A percentile compares a stretch with the other conserved stretches of the same genome.
Conservation (phyloP, 2,329 filamentous ascomycete genomes). For the Penicillium freii region DNA sequence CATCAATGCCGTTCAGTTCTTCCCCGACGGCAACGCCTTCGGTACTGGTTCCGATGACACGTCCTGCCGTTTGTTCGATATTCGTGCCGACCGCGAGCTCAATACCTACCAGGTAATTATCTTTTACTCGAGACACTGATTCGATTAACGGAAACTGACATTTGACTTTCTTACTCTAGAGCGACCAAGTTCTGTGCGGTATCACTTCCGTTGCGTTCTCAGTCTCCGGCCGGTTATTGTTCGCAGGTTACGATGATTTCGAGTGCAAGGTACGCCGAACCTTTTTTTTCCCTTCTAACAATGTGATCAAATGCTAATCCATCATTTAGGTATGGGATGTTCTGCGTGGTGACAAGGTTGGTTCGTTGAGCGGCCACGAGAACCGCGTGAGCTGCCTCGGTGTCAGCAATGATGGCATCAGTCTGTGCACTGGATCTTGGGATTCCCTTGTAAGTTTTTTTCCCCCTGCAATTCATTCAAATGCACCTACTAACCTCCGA, state of each 20-base stretch:
- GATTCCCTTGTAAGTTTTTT: constrained; percentile 81
- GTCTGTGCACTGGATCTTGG: constrained; percentile 98
- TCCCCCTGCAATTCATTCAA: neutral
- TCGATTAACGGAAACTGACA: constrained; percentile 10
- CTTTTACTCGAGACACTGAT: neutral
- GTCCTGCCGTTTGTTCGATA: constrained; percentile 95
- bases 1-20: constrained; percentile 99
- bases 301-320: constrained; percentile 19
- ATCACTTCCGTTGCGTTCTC: constrained; percentile 98
- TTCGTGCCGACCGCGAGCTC: constrained; percentile 83
- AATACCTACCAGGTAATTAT: constrained; percentile 63
- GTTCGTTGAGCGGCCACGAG: constrained; percentile 93
- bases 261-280: constrained; percentile 85
- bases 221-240: constrained; percentile 89
- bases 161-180: constrained; percentile 54
- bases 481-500: constrained; percentile 7
- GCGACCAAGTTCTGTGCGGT: constrained; percentile 93
- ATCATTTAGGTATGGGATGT: constrained; percentile 86
- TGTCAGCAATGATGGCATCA: constrained; percentile 98
- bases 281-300: neutral
- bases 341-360: constrained; percentile 93
- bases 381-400: constrained; percentile 98
- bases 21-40: constrained; percentile 97
- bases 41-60: constrained; percentile 97
- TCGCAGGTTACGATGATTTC: constrained; percentile 97